These are phyloP conservation scores for Phialophora chinensis DNA, from an alignment of 2,329 filamentous ascomycete species.

Conservation along the genomic window DNA sequence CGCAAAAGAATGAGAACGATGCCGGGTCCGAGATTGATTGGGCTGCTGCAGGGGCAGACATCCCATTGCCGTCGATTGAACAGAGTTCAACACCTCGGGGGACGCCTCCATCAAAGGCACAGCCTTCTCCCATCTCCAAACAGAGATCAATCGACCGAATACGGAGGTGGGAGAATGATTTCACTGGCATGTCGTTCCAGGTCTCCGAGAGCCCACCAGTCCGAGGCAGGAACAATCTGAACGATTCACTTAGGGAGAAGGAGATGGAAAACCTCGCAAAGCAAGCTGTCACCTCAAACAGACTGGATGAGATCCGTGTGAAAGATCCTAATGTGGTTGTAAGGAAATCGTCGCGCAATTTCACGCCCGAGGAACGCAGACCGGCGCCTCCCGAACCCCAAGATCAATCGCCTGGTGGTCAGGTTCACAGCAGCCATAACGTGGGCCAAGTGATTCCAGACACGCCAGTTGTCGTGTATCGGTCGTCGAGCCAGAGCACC, in stretches of 20 bases:
- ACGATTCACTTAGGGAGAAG: slow-evolving; percentile 38
- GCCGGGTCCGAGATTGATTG: slow-evolving; percentile 37
- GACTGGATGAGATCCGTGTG: slow-evolving; percentile 36
- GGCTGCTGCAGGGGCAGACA: slow-evolving; percentile 36
- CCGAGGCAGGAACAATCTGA: slow-evolving; percentile 34
- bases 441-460: slow-evolving; percentile 46
- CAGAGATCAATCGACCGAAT: slow-evolving; percentile 36
- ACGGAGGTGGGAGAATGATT: slow-evolving; percentile 42
- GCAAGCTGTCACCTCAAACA: slow-evolving; percentile 36
- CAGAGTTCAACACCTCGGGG: slow-evolving; percentile 30
- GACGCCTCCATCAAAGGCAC: slow-evolving; percentile 33
- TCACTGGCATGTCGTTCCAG: slow-evolving; percentile 42
- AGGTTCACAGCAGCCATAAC: slow-evolving; percentile 19
- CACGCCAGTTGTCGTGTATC: slow-evolving; percentile 48
- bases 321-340: slow-evolving; percentile 34
- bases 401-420: background rate
- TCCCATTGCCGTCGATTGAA: slow-evolving; percentile 37
- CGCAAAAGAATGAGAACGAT: slow-evolving; percentile 2
- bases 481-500: slow-evolving; percentile 37
- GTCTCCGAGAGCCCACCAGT: slow-evolving; percentile 45
- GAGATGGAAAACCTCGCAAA: slow-evolving; percentile 38
- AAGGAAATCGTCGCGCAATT: slow-evolving; percentile 33
- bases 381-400: slow-evolving; percentile 24
- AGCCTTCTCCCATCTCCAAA: slow-evolving; percentile 30
- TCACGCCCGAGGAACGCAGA: slow-evolving; percentile 29